Conservation (phyloP, 768 basidiomycete genomes). For the Amanita rubescens region DNA sequence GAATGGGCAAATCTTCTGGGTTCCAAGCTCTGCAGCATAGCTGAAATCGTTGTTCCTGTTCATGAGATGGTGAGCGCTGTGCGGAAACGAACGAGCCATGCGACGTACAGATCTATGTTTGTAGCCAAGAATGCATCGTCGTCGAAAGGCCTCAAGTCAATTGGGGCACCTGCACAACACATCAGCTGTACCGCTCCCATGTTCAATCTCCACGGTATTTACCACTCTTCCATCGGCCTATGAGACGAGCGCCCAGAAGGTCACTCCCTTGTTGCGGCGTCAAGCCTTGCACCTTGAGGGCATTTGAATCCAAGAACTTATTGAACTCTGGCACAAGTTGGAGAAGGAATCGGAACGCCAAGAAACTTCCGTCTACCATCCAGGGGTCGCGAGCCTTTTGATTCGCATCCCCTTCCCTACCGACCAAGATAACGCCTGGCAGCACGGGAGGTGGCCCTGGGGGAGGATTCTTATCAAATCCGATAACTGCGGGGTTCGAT, state of each 20-base stretch:
- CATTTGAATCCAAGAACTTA: slow-evolving; percentile 34
- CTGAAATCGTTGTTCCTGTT: slow-evolving; percentile 37
- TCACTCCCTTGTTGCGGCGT: slow-evolving; percentile 34
- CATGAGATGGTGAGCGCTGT: background rate
- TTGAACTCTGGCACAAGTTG: slow-evolving; percentile 48
- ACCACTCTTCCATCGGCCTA: slow-evolving; percentile 53
- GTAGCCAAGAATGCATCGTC: slow-evolving; percentile 31
- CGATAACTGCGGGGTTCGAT: slow-evolving; percentile 39
- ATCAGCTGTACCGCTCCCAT: slow-evolving; percentile 4
- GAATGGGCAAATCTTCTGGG: slow-evolving; percentile 38
- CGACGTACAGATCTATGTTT: slow-evolving; percentile 26
- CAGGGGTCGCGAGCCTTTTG: slow-evolving; percentile 27
- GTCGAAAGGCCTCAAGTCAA: slow-evolving; percentile 35
- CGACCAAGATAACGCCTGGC: slow-evolving; percentile 37
- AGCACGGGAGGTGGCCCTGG: slow-evolving; percentile 32
- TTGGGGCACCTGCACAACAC: slow-evolving; percentile 31
- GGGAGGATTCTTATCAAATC: slow-evolving; percentile 27
- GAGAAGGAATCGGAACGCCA: slow-evolving; percentile 43
- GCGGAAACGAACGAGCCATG: background rate
- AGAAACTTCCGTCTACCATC: slow-evolving; percentile 44
- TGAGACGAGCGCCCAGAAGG: slow-evolving; percentile 43
- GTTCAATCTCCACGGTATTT: slow-evolving; percentile 9
- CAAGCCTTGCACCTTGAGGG: slow-evolving; percentile 28
- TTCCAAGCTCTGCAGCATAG: slow-evolving; percentile 26
- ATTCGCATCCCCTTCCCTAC: slow-evolving; percentile 32